Evolutionary conservation across 257 asterid species (phyloP).

Genomic region (Plectranthus barbatus): DNA sequence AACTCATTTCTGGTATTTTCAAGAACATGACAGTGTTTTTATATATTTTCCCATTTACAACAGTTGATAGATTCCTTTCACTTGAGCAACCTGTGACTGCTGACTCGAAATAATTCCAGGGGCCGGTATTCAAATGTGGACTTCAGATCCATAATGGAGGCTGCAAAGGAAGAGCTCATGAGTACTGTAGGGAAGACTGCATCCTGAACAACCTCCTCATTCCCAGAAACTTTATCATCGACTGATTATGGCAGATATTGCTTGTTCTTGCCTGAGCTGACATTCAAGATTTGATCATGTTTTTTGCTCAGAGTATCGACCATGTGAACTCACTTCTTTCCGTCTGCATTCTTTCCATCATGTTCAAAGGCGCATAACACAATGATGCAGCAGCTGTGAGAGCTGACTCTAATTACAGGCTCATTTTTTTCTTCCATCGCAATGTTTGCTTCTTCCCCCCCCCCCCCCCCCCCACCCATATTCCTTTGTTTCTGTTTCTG

Average conservation of each 20-base stretch:
- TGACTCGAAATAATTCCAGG: conserved; percentile 39
- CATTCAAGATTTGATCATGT: background rate
- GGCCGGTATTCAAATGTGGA: conserved; percentile 72
- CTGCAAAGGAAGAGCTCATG: conserved; percentile 72
- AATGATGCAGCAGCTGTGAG: background rate
- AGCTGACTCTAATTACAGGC: no score
- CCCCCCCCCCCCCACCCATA: no score
- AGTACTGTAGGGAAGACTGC: conserved; percentile 40
- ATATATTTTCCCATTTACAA: background rate
- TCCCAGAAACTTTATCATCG: background rate
- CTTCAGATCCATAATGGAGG: conserved; percentile 75
- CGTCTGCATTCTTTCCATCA: background rate
- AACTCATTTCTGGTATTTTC: conserved; percentile 87
- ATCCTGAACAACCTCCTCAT: conserved; percentile 4
- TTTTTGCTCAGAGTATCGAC: background rate
- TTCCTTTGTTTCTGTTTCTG: background rate
- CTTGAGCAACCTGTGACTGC: background rate
- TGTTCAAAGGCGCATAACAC: background rate
- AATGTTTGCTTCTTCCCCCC: background rate
- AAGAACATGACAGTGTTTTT: background rate
- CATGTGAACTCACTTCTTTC: background rate
- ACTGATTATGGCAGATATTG: background rate
- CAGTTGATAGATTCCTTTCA: background rate
- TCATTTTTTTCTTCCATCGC: background rate
- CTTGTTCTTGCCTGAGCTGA: background rate